phyloP scores from a whole-genome alignment of 768 basidiomycete genomes.

The Baorangia bicolor region DNA sequence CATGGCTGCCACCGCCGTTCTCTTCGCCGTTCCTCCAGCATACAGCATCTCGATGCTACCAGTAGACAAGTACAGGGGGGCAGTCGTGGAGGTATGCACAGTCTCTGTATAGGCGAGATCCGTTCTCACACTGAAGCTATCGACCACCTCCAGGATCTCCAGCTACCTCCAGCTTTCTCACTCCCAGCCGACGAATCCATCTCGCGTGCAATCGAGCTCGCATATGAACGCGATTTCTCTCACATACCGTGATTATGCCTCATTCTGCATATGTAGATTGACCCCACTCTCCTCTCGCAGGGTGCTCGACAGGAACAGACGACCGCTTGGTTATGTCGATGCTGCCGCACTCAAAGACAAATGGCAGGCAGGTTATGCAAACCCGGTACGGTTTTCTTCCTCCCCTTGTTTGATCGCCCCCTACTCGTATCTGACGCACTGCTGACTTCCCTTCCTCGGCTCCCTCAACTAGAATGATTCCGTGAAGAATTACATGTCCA shows the following conservation, averaged over 20 bases:
- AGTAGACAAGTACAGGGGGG: conserved; percentile 74
- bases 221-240: conserved; percentile 93
- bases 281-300: conserved; percentile 38
- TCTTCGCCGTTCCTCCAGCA: neutral
- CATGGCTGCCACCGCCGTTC: conserved; percentile 7
- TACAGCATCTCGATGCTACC: conserved; percentile 7
- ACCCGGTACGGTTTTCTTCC: conserved; percentile 54
- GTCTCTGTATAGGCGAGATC: neutral
- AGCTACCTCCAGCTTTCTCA: conserved; percentile 85
- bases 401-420: neutral
- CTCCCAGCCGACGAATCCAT: conserved; percentile 71
- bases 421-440: neutral
- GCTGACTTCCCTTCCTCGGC: neutral
- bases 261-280: neutral
- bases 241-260: conserved; percentile 71
- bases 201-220: conserved; percentile 75
- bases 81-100: conserved; percentile 78
- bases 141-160: conserved; percentile 46
- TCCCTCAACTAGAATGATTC: conserved; percentile 56
- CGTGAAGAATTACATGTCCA: conserved; percentile 67
- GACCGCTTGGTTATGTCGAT: conserved; percentile 83
- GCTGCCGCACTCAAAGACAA: conserved; percentile 70
- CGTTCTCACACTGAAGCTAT: neutral
- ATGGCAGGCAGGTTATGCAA: conserved; percentile 73
- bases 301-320: conserved; percentile 68